phyloP scores from a whole-genome alignment of 2,329 filamentous ascomycete genomes.

The Pochonia chlamydosporia region DNA sequence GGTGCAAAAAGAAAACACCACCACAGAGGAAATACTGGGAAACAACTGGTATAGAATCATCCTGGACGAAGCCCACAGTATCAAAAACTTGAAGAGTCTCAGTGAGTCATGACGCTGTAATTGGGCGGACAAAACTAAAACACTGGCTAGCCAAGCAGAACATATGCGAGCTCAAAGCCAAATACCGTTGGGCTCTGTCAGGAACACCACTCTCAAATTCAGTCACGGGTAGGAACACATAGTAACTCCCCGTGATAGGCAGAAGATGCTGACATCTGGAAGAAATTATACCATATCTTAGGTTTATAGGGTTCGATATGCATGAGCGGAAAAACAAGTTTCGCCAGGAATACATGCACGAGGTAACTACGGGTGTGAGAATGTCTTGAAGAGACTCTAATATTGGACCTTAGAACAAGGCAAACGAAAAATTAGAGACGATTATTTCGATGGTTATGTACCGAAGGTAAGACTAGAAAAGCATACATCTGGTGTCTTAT shows the following conservation, averaged over 20 bases:
- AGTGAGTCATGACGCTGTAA: conserved; percentile 19
- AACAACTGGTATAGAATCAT: conserved; percentile 43
- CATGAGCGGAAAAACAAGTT: not conserved
- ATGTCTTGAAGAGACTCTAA: not conserved
- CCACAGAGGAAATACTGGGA: not conserved
- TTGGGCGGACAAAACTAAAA: not conserved
- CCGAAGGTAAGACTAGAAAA: conserved; percentile 16
- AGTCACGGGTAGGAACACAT: conserved; percentile 17
- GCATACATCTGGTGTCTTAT: not conserved
- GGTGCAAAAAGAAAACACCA: not conserved
- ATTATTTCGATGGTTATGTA: conserved; percentile 20
- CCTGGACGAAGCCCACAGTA: conserved; percentile 50
- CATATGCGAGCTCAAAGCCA: conserved; percentile 20
- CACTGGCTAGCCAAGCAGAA: not conserved
- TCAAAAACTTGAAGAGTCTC: conserved; percentile 40
- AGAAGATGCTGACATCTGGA: not conserved
- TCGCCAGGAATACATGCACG: conserved; percentile 9
- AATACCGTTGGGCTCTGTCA: conserved; percentile 28
- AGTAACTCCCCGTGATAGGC: not conserved
- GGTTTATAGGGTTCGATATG: conserved; percentile 21
- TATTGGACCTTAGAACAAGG: conserved; percentile 5
- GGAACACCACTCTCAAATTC: conserved; percentile 30
- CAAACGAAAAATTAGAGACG: conserved; percentile 13
- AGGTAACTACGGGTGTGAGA: conserved; percentile 13
- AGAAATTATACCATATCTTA: conserved; percentile 32